Evolutionary conservation across 176 grass and related monocot genomes (phyloP).

Genomic region (Echinochloa phyllopogon): DNA sequence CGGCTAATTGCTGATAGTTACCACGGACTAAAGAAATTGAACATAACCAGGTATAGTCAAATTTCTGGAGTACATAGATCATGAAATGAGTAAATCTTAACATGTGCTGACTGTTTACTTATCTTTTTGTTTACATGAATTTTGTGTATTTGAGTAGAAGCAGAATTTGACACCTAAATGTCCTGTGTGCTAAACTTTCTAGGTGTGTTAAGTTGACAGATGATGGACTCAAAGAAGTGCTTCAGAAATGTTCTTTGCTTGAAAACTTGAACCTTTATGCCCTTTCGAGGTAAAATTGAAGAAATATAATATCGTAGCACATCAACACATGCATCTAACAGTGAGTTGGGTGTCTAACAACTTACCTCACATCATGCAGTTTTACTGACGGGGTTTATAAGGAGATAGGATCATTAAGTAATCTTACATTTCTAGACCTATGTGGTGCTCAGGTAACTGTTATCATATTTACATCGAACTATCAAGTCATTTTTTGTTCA

Average conservation of each 20-base stretch:
- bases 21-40: slow-evolving; percentile 63
- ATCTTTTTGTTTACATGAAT: slow-evolving; percentile 24
- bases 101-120: background rate
- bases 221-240: slow-evolving; percentile 62
- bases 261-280: slow-evolving; percentile 93
- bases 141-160: background rate
- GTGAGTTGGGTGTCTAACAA: slow-evolving; percentile 30
- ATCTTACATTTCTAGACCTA: slow-evolving; percentile 87
- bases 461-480: slow-evolving; percentile 33
- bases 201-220: slow-evolving; percentile 97
- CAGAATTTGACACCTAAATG: slow-evolving; percentile 31
- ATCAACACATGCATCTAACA: slow-evolving; percentile 27
- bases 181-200: slow-evolving; percentile 22
- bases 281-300: slow-evolving; percentile 69
- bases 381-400: slow-evolving; percentile 81
- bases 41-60: slow-evolving; percentile 85
- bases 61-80: background rate
- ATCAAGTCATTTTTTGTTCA: background rate
- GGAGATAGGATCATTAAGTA: slow-evolving; percentile 68
- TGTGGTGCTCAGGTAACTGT: slow-evolving; percentile 88
- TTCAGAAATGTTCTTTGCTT: slow-evolving; percentile 85
- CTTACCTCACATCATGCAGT: slow-evolving; percentile 53
- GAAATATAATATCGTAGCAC: slow-evolving; percentile 26
- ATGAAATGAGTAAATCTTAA: background rate
- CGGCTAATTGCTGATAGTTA: slow-evolving; percentile 72